Evolutionary conservation across 2,329 filamentous ascomycete genomes (phyloP), one percentile per base, ranked within the genome.

Genomic region (Xylaria sp.): DNA sequence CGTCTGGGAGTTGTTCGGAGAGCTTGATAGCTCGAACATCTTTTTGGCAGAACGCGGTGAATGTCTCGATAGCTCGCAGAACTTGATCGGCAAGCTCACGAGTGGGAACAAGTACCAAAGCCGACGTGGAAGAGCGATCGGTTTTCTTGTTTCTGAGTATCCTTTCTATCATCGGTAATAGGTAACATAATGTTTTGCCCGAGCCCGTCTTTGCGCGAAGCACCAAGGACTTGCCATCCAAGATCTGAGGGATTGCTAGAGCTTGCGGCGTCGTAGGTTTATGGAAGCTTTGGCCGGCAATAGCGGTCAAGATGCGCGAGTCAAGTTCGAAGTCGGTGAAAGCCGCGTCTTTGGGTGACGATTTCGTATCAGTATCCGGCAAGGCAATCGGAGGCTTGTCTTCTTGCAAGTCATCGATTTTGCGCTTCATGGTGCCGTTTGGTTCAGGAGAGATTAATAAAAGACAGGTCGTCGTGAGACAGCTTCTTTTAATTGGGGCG

Each of bases 61-160:
- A 92, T 10, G 89, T 86, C 71, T 92, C 90, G 72, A 97, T 88
- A 13, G 90, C 88, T 79, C 92, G 94, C 74, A 90, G 88, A 57
- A 98, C 93, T 81, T 99, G 96, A 70, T 95, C 92, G 70, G 95
- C 95, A 65, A 99, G 90, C 81, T 99, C 96, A 80, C 94, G 91
- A 3, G 96, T 98, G 1, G 96, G 96, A 1, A 98, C 94, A 15
- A 99, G 90, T 68, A 99, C 92, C 23, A 99, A 88, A n/a, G 90
- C 91, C 2, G 92, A 89, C 3, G 90, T 94, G 65, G 81, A 84
- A 54, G 86, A 82, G 12, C 55, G 55, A 18, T 55, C 13, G 23
- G 91, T 89, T 75, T 87, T 82, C 82, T 97, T 97, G 73, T 89
- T 89, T 78, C 91, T 92, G 65, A 99, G 83, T 70, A 97, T 92